Evolutionary conservation across 2,329 filamentous ascomycete species (phyloP).

Genomic region (Fusarium concolor): DNA sequence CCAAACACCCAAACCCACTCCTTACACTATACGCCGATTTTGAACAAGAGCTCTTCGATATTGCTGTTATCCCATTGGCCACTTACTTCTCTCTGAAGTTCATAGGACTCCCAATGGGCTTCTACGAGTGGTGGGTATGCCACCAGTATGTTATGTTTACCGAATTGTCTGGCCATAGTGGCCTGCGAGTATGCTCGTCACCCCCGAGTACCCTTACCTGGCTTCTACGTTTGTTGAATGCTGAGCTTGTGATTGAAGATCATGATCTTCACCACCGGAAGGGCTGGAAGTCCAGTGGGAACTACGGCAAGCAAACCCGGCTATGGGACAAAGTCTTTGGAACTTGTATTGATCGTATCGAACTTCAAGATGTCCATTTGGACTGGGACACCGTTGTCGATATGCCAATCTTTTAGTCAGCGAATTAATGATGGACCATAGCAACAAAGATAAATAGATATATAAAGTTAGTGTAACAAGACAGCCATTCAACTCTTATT

Average conservation of each 20-base stretch:
- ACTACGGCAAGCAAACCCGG: slow-evolving; percentile 28
- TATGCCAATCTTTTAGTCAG: neutral
- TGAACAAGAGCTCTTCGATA: slow-evolving; percentile 24
- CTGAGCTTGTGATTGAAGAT: slow-evolving; percentile 23
- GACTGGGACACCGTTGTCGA: slow-evolving; percentile 1
- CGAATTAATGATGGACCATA: too few species aligned
- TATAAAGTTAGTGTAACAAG: too few species aligned
- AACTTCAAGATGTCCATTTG: neutral
- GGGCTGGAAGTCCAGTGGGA: slow-evolving; percentile 12
- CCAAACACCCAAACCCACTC: slow-evolving; percentile 22
- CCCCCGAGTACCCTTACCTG: slow-evolving; percentile 10
- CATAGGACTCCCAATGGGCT: slow-evolving; percentile 8
- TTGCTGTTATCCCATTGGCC: slow-evolving; percentile 10
- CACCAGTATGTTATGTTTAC: slow-evolving; percentile 27
- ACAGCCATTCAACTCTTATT: too few species aligned
- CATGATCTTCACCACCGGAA: slow-evolving; percentile 24
- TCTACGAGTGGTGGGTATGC: slow-evolving; percentile 31
- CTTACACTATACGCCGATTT: slow-evolving; percentile 24
- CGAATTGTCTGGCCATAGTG: slow-evolving; percentile 15
- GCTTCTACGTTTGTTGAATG: neutral
- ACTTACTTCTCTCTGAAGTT: neutral
- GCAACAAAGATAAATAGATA: too few species aligned
- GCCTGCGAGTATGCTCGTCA: neutral
- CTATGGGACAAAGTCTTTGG: slow-evolving; percentile 24
- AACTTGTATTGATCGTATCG: slow-evolving; percentile 13